Evolutionary conservation across 768 basidiomycete genomes (phyloP).

Genomic region (Kwoniella pini): DNA sequence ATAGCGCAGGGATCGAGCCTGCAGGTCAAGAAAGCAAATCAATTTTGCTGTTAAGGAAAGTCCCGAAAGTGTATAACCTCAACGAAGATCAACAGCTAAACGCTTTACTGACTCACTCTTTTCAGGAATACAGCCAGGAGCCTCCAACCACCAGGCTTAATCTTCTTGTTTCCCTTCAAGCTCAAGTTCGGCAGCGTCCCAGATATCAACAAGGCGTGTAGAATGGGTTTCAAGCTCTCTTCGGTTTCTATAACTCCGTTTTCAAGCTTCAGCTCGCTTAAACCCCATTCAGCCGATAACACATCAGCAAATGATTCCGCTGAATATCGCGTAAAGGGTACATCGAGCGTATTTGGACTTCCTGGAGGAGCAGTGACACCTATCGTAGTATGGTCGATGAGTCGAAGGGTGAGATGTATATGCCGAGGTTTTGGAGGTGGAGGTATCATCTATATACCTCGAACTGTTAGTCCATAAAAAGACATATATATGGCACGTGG

Average conservation of each 20-base stretch:
- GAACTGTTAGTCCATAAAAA: background rate
- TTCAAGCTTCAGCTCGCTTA: slow-evolving; percentile 78
- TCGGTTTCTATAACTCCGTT: slow-evolving; percentile 84
- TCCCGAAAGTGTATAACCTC: no score
- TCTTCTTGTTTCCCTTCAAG: slow-evolving; percentile 78
- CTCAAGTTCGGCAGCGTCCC: slow-evolving; percentile 77
- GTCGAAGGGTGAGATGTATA: slow-evolving; percentile 28
- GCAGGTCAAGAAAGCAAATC: slow-evolving; percentile 2
- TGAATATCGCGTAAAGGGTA: slow-evolving; percentile 63
- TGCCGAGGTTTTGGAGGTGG: slow-evolving; percentile 31
- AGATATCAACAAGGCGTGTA: slow-evolving; percentile 86
- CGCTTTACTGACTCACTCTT: slow-evolving; percentile 68
- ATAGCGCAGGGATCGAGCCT: slow-evolving; percentile 79
- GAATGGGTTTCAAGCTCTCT: slow-evolving; percentile 75
- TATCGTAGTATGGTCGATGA: slow-evolving; percentile 19
- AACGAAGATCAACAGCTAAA: no score
- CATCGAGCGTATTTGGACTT: slow-evolving; percentile 67
- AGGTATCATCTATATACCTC: slow-evolving; percentile 24
- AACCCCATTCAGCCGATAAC: slow-evolving; percentile 88
- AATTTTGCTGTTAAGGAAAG: no score
- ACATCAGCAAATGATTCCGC: slow-evolving; percentile 87
- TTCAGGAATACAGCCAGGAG: slow-evolving; percentile 74
- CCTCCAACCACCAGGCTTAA: slow-evolving; percentile 75
- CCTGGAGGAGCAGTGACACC: slow-evolving; percentile 60
- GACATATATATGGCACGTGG: background rate